These are phyloP conservation scores for Colletotrichum lentis DNA, from an alignment of 2,329 filamentous ascomycete genomes.

Conservation along the genomic window DNA sequence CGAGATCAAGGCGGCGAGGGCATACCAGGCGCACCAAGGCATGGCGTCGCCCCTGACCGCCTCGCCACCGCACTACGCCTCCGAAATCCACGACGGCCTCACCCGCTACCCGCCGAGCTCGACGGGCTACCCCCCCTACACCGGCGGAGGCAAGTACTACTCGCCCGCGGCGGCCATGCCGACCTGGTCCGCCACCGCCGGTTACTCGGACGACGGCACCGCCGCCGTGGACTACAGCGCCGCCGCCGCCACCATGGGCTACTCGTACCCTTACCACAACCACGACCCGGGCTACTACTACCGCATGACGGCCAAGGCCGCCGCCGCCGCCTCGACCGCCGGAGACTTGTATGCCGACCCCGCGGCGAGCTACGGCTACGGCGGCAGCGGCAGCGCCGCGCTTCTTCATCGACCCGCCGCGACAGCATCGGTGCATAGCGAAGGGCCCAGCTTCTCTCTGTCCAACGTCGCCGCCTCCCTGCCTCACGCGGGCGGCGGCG, in stretches of 20 bases:
- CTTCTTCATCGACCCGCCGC: constrained; percentile 49
- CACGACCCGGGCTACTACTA: constrained; percentile 48
- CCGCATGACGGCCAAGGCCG: constrained; percentile 43
- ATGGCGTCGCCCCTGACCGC: constrained; percentile 42
- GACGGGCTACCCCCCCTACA: constrained; percentile 44
- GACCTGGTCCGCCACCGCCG: constrained; percentile 45
- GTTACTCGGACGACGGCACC: constrained; percentile 48
- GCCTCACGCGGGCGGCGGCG: constrained; percentile 44
- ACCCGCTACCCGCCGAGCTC: constrained; percentile 46
- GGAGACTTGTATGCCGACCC: constrained; percentile 48
- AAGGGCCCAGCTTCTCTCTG: constrained; percentile 52
- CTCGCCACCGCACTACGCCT: constrained; percentile 46
- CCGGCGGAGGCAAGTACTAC: constrained; percentile 48
- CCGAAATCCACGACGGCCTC: constrained; percentile 46
- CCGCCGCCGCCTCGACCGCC: constrained; percentile 32
- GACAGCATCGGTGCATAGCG: constrained; percentile 40
- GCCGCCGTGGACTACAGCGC: constrained; percentile 48
- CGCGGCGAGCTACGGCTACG: constrained; percentile 45
- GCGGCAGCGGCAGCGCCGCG: constrained; percentile 38
- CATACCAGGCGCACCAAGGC: constrained; percentile 45
- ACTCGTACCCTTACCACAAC: constrained; percentile 48
- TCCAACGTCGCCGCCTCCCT: constrained; percentile 53
- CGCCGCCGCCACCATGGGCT: constrained; percentile 41
- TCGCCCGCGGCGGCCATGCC: constrained; percentile 41
- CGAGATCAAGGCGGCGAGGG: constrained; percentile 49